Evolutionary conservation across 2,329 filamentous ascomycete genomes (phyloP).

Genomic region (Sporothrix brasiliensis): DNA sequence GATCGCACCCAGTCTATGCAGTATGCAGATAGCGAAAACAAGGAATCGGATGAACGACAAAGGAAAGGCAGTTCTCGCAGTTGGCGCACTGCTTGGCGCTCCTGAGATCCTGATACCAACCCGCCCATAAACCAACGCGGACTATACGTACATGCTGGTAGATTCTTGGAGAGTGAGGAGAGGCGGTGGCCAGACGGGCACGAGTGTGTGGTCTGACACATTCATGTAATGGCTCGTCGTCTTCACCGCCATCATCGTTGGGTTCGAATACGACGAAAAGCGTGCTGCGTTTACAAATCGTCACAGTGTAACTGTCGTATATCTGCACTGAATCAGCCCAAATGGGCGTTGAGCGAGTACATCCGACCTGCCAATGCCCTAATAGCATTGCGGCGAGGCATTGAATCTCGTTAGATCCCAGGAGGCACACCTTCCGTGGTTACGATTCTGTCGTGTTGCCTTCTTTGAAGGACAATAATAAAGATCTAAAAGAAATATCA

Average conservation of each 20-base stretch:
- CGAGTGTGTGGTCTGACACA: neutral
- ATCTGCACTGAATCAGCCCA: slow-evolving; percentile 14
- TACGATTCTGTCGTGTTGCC: neutral
- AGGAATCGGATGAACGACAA: slow-evolving; percentile 9
- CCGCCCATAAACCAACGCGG: neutral
- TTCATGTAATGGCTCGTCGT: neutral
- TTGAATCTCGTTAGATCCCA: too few species aligned
- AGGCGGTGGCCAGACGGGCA: neutral
- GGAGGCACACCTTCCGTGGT: neutral
- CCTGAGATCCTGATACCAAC: neutral
- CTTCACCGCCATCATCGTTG: neutral
- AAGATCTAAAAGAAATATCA: too few species aligned
- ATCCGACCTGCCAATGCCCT: too few species aligned
- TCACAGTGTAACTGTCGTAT: too few species aligned
- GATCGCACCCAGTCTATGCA: too few species aligned
- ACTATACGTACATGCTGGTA: neutral
- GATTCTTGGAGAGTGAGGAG: neutral
- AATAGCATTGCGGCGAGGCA: too few species aligned
- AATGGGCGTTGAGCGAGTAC: neutral
- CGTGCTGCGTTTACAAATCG: too few species aligned
- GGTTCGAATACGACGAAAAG: too few species aligned
- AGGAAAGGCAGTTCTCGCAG: neutral
- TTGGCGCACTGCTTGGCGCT: too few species aligned
- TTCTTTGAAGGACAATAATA: too few species aligned
- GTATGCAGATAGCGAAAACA: slow-evolving; percentile 15